phyloP scores from a whole-genome alignment of 768 basidiomycete species.

The Ramaria sp. region DNA sequence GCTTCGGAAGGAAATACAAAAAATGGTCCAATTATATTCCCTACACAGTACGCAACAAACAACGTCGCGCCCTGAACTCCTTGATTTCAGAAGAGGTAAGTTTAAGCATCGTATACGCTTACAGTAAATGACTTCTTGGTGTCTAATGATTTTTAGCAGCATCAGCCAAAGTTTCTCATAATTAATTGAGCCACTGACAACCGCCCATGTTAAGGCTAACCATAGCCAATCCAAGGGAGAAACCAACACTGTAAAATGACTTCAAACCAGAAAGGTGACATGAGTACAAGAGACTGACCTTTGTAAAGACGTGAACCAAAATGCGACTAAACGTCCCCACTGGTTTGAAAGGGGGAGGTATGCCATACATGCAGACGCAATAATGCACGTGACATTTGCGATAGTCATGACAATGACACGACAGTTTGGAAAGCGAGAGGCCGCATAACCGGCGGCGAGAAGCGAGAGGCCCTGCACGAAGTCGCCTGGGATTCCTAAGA shows the following conservation, averaged over 20 bases:
- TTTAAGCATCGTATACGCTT: neutral
- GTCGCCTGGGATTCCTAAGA: slow-evolving; percentile 16
- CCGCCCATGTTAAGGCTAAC: slow-evolving; percentile 16
- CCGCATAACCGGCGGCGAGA: slow-evolving; percentile 14
- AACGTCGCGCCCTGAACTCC: neutral
- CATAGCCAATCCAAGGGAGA: slow-evolving; percentile 12
- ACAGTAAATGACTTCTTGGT: slow-evolving; percentile 8
- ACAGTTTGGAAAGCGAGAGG: slow-evolving; percentile 14
- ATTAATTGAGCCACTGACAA: slow-evolving; percentile 16
- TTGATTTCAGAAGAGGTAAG: neutral
- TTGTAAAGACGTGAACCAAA: slow-evolving; percentile 21
- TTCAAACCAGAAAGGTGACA: neutral
- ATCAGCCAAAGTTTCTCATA: neutral
- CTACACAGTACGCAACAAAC: slow-evolving; percentile 6
- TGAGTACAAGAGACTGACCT: slow-evolving; percentile 16
- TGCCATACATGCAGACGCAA: slow-evolving; percentile 20
- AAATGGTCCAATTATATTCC: slow-evolving; percentile 5
- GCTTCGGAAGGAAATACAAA: slow-evolving; percentile 2
- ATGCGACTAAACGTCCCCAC: slow-evolving; percentile 23
- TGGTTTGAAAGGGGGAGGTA: slow-evolving; percentile 19
- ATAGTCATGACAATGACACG: slow-evolving; percentile 9
- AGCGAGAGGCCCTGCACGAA: slow-evolving; percentile 15
- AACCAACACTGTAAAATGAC: slow-evolving; percentile 13
- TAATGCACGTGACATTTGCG: slow-evolving; percentile 24
- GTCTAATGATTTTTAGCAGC: neutral